Evolutionary conservation across 31 red algal genomes (phyloP), one percentile per base, ranked within the genome.

Genomic region (Odonthalia washingtoniensis): DNA sequence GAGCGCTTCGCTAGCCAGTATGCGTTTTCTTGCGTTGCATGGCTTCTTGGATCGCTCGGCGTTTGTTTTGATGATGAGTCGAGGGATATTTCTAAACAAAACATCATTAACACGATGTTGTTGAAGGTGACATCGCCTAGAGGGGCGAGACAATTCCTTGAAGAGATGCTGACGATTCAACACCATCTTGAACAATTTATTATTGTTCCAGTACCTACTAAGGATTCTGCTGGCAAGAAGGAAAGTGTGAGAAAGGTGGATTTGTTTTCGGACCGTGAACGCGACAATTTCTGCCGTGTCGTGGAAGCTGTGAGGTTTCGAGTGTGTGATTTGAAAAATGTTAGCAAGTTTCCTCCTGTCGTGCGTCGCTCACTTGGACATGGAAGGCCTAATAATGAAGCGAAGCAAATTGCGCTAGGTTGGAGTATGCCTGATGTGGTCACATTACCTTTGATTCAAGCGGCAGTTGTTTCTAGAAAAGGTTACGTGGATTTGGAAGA

Each of bases 51-150:
- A 2, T 84, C 89, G 6, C 81, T 91, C 37, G 89, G 89, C 49
- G 83, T 84, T 57, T 84, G 89, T 61, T 72, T 84, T 70, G 89
- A 91, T 44, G 89, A 91, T 41, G 89, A 80, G 27, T 91, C 89
- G 37, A 45, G 89, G 28, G 89, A 91, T 57, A 91, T 91, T 41
- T 85, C 89, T 33, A 79, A 91, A 49, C 82, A 84, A 80, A 91
- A 91, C 44, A 67, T 65, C 39, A 49, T 91, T 18, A 81, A 85
- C 33, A 65, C 74, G 5, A 61, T 85, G 30, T 31, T 91, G 16
- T 34, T 40, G 44, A 52, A 67, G 30, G 72, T 43, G 2, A 75
- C 1, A 4, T 70, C 35, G 64, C 76, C 40, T 4, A 43, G 89
- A 45, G 46, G 57, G 28, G 65, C 72, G 40, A 37, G 6, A 31